Base-by-base conservation (phyloP, 23 red algal genomes). In the Gracilaria caudata region DNA sequence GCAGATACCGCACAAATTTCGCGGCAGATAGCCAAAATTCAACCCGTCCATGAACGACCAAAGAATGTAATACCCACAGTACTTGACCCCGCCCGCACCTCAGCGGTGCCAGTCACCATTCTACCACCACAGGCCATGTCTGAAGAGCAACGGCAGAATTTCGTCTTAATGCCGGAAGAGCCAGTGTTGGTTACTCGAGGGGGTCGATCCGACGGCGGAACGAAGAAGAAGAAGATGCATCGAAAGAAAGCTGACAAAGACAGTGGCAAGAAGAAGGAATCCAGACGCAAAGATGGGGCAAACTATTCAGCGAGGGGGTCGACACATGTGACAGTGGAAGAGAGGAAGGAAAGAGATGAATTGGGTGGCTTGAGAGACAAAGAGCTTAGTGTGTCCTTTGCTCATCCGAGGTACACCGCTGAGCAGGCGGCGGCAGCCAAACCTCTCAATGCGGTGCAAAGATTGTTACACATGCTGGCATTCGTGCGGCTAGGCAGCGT, bases 381-480 rank as follows among this genome's bases (percentile, higher is more conserved):
- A 34, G 82, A 86, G 25, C 46, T 86, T 4, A 73, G 64, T 17
- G 82, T 86, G 63, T 86, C 82, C 8, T 76, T 86, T 38, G 68
- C 68, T 23, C 82, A 86, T 1, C 63, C 36, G 28, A n/a, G 65
- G 46, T 74, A 74, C 32, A 86, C 64, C 11, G 82, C 82, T 4
- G 82, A 86, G 64, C 64, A 76, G 46, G 82, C 64, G 46, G 68
- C 46, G 35, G 82, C 64, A 17, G 68, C 46, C 9, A 86, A 76
- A 39, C 82, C 65, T 23, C 43, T 86, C 16, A 86, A 74, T n/a
- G 82, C 82, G 23, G 49, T 86, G 53, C 82, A 76, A 47, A 75
- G 68, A 21, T 23, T 86, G 82, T 19, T 86, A 28, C 59, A 76
- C 40, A 65, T 74, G 51, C 36, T 81, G 24, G 77, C 76, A 17